A percentile compares a stretch with the other conserved stretches of the same genome.
Evolutionary conservation across 2,329 filamentous ascomycete genomes (phyloP).

Genomic region (Epicoccum nigrum): DNA sequence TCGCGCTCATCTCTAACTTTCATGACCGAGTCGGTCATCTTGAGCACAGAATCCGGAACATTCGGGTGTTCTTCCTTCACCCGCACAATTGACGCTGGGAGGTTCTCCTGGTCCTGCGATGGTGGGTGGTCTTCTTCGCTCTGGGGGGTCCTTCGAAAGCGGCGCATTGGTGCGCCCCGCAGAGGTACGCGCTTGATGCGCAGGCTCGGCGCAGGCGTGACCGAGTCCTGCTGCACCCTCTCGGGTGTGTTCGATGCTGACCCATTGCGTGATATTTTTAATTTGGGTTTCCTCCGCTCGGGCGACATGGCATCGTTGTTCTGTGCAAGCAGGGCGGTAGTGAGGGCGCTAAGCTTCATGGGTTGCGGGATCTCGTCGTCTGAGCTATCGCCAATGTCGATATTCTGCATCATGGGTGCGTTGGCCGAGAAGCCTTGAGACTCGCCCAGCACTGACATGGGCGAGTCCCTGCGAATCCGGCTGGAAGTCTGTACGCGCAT

Average conservation of each 20-base stretch:
- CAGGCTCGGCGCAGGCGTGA: conserved; percentile 50
- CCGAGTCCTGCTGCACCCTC: conserved; percentile 36
- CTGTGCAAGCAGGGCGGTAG: conserved; percentile 76
- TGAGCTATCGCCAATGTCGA: conserved; percentile 78
- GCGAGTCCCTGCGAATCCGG: conserved; percentile 53
- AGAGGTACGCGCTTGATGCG: conserved; percentile 49
- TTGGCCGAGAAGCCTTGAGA: conserved; percentile 54
- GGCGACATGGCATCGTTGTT: conserved; percentile 50
- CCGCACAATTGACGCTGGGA: conserved; percentile 52
- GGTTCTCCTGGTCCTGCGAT: conserved; percentile 82
- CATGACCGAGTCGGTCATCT: conserved; percentile 40
- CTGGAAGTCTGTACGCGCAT: conserved; percentile 45
- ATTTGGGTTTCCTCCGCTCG: conserved; percentile 46
- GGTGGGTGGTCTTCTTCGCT: conserved; percentile 47
- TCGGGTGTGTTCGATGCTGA: conserved; percentile 48
- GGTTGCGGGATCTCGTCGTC: conserved; percentile 88
- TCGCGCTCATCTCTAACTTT: conserved; percentile 39
- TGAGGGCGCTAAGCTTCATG: conserved; percentile 91
- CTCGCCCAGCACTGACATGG: conserved; percentile 52
- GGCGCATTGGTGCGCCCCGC: conserved; percentile 48
- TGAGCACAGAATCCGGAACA: conserved; percentile 19
- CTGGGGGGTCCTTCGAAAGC: conserved; percentile 48
- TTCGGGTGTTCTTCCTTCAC: conserved; percentile 30
- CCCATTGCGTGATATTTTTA: conserved; percentile 46
- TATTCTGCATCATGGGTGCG: conserved; percentile 55